Conservation (phyloP, 2,329 filamentous ascomycete genomes). For the Penicillium hesseltinei region DNA sequence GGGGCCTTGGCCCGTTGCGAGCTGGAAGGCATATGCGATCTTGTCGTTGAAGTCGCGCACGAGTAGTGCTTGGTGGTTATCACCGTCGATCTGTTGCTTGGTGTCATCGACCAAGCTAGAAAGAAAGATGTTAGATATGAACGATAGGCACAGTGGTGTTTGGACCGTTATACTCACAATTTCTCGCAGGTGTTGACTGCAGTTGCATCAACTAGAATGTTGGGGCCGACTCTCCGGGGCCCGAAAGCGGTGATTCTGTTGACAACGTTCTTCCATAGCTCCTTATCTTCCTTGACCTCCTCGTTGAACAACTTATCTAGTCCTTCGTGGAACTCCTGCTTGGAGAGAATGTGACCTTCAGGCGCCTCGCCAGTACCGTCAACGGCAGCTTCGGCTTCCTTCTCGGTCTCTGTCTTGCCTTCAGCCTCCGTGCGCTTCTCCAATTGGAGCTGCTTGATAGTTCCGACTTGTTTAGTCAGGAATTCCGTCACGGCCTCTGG, state of each 20-base stretch:
- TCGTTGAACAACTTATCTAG: constrained; percentile 65
- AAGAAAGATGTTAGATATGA: background rate
- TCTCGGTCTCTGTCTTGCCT: constrained; percentile 38
- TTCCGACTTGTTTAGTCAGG: constrained; percentile 72
- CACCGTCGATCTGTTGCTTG: constrained; percentile 29
- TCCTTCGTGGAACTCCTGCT: constrained; percentile 73
- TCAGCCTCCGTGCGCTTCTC: constrained; percentile 60
- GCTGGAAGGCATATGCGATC: constrained; percentile 89
- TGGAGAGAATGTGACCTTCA: constrained; percentile 62
- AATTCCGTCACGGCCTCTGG: constrained; percentile 80
- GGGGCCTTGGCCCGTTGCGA: constrained; percentile 82
- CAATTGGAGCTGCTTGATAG: constrained; percentile 75
- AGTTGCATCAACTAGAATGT: constrained; percentile 83
- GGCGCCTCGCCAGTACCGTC: constrained; percentile 55
- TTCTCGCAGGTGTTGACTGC: constrained; percentile 67
- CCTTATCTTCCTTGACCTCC: constrained; percentile 68
- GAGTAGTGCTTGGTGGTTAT: constrained; percentile 30
- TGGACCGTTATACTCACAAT: constrained; percentile 54
- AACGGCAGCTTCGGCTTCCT: constrained; percentile 48
- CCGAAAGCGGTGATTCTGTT: constrained; percentile 89
- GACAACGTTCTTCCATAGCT: constrained; percentile 73
- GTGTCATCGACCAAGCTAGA: constrained; percentile 41
- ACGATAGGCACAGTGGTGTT: background rate
- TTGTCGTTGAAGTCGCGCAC: constrained; percentile 80
- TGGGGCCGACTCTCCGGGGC: constrained; percentile 78